These are phyloP conservation scores for Aspergillus clavatus DNA, from an alignment of 2,329 filamentous ascomycete genomes.

Conservation along the genomic window DNA sequence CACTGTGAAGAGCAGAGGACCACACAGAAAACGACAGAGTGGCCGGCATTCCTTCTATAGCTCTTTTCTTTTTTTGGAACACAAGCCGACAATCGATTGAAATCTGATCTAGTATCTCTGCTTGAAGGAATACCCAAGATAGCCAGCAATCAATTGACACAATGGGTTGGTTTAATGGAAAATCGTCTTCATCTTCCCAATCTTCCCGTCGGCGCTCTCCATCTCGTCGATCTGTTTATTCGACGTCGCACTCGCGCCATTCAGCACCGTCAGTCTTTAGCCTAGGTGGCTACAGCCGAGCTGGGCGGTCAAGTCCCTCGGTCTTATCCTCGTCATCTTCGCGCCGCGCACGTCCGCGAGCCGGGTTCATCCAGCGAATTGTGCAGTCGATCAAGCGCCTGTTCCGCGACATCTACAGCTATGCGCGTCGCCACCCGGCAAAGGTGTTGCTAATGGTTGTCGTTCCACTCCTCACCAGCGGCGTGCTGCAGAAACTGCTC, in stretches of 20 bases:
- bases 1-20: not conserved
- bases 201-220: conserved; percentile 35
- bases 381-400: conserved; percentile 73
- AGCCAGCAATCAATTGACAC: not conserved
- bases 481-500: conserved; percentile 72
- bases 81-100: too few species aligned
- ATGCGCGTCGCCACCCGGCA: conserved; percentile 75
- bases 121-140: not conserved
- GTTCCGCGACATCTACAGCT: conserved; percentile 73
- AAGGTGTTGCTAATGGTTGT: conserved; percentile 85
- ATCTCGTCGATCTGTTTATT: conserved; percentile 32
- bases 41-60: not conserved
- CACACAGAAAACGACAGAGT: not conserved
- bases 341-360: conserved; percentile 71
- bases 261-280: conserved; percentile 47
- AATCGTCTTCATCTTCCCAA: conserved; percentile 28
- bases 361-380: conserved; percentile 69
- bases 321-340: conserved; percentile 62
- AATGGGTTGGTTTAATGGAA: conserved; percentile 47
- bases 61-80: too few species aligned
- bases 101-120: too few species aligned
- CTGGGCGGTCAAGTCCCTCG: conserved; percentile 36
- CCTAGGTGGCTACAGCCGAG: conserved; percentile 30
- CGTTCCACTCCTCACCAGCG: conserved; percentile 80
- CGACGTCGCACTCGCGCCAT: conserved; percentile 35